Base-by-base conservation (phyloP, 2,329 filamentous ascomycete genomes). In the Alternaria metachromatica region DNA sequence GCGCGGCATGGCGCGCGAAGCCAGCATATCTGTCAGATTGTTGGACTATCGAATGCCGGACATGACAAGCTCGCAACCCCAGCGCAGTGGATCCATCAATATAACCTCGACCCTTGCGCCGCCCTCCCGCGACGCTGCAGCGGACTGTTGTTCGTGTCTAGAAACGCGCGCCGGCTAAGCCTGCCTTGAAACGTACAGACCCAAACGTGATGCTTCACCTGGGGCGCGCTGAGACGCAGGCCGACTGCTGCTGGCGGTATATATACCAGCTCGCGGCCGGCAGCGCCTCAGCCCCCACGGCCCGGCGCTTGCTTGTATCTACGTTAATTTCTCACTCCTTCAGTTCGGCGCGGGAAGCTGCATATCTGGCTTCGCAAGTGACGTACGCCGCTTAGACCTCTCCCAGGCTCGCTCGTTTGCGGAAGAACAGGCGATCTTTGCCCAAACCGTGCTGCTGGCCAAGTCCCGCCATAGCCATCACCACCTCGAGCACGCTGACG, bases 391-490 rank as follows among this genome's bases (percentile, higher is more conserved):
- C 68, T 63, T 63, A 68, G 68, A 64, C 64, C 66, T 71, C 49
- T 25, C 49, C 49, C 49, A 37, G 49, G 49, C 49, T 53, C 49
- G 49, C 49, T 53, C 67, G 71, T 72, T 70, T 73, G 71, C 72
- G 63, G 70, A 66, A 64, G 63, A 66, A 60, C 54, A 67, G 72
- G 65, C 69, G 72, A 76, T 76, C 72, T 62, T 60, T 72, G 68
- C 68, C 67, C 63, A 54, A 62, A 64, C 41, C 49, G 61, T 63
- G 23, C 67, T 63, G 67, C 72, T 61, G 62, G 64, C 68, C 67
- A 65, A 64, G 60, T 69, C 67, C 67, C 64, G 67, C 68, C 63
- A 62, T 68, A 63, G 64, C 69, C 64, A 62, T 62, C 60, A 63
- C 57, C 60, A 63, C 56, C 60, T 60, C 33, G 56, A 63, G 55